Percentiles rank a stretch among this genome's conserved stretches.
Conservation (phyloP, 108 stramenopile genomes). For the Schizochytrium sp. region DNA sequence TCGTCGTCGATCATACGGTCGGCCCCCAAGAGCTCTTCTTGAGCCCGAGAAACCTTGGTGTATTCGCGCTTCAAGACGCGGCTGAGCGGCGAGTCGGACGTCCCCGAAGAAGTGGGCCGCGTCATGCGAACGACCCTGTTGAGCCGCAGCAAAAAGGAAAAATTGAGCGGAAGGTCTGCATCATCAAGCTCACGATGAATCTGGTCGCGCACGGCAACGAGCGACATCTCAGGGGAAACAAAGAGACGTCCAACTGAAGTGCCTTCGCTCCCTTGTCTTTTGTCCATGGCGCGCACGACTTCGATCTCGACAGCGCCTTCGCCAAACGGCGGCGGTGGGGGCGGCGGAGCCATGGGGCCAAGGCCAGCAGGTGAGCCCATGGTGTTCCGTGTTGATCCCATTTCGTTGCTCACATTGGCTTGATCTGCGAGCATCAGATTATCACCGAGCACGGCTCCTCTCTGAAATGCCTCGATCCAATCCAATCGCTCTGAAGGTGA, state of each 20-base stretch:
- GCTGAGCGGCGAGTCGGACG: not conserved
- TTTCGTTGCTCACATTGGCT: not conserved
- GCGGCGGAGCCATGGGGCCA: too few species aligned
- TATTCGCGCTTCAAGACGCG: not conserved
- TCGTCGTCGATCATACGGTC: not conserved
- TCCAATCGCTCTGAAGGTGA: not conserved
- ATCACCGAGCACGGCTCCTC: not conserved
- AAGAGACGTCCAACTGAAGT: not conserved
- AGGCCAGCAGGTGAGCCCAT: too few species aligned
- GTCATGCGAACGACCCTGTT: not conserved
- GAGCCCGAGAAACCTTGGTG: not conserved
- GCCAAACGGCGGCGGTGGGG: too few species aligned
- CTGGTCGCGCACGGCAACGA: not conserved
- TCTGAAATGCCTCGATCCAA: not conserved
- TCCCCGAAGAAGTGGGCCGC: not conserved
- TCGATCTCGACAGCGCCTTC: not conserved
- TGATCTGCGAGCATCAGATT: not conserved
- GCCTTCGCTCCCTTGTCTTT: not conserved
- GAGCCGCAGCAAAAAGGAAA: not conserved
- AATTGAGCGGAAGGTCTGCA: not conserved
- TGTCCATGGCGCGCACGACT: not conserved
- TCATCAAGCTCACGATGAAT: not conserved
- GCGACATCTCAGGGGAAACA: not conserved
- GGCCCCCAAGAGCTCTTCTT: not conserved
- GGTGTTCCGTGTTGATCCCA: too few species aligned